Base-by-base conservation (phyloP, 2,329 filamentous ascomycete species). In the Acephala macrosclerotiorum region DNA sequence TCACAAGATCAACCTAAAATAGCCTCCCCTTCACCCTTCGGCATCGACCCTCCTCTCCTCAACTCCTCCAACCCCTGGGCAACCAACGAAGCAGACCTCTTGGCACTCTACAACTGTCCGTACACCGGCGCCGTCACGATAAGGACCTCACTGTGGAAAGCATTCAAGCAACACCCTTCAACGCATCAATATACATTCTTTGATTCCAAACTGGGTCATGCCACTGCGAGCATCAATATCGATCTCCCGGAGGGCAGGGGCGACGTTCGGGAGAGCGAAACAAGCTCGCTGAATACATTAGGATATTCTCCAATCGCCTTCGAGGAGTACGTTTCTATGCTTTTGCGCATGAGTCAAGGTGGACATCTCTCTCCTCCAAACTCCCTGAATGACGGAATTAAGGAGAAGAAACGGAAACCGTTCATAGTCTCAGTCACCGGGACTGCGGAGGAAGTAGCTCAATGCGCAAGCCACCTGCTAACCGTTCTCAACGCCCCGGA, bases 61-160 rank as follows among this genome's bases (percentile, higher is more conserved):
- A 94, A 94, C 78, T 91, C 91, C 0, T 87, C 92, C 35, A 90
- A 87, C 58, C 91, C 91, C 0, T 94, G 91, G 91, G 91, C 91
- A 29, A 92, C 90, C 0, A 87, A 85, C 2, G 77, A 84, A 5
- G 80, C 84, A 4, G 86, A 94, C 68, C 84, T 94, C 3, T 76
- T 80, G 45, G 78, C 79, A 1, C 85, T 94, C 7, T 91, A 91
- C 74, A 75, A 80, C 35, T 88, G 82, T 58, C 80, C 85, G 0
- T 80, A 85, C 61, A 93, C 89, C 0, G 92, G 92, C 66, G 91
- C 91, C 16, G 86, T 94, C 36, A 94, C 92, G 1, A 92, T 88
- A 2, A 84, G 92, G 14, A 95, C 92, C 0, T 87, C 87, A 2
- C 82, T 92, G 6, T 77, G 91, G 18, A 68, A 80, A 9, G 89